Evolutionary conservation across 2,329 filamentous ascomycete genomes (phyloP).

Genomic region (Colletotrichum graminicola): DNA sequence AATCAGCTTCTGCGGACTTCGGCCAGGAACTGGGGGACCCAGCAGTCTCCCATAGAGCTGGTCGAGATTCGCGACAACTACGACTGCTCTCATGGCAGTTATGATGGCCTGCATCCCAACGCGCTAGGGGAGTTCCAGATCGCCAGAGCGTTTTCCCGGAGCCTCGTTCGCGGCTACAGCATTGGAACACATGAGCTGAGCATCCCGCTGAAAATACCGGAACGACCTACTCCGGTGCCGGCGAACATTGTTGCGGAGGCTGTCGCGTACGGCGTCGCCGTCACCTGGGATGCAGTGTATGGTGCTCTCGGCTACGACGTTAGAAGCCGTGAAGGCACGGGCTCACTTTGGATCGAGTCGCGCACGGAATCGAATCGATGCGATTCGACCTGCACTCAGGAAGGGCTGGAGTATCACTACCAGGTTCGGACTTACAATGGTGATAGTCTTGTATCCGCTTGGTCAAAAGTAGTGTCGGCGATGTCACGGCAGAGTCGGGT

Average conservation of each 20-base stretch:
- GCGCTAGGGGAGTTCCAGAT: slow-evolving; percentile 57
- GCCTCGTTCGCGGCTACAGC: slow-evolving; percentile 46
- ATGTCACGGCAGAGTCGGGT: not conserved
- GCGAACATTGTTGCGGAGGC: slow-evolving; percentile 35
- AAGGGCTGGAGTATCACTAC: slow-evolving; percentile 33
- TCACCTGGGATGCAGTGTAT: slow-evolving; percentile 45
- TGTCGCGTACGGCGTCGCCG: slow-evolving; percentile 37
- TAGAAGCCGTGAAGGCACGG: slow-evolving; percentile 6
- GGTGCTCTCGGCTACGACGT: slow-evolving; percentile 45
- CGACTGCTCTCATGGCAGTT: slow-evolving; percentile 48
- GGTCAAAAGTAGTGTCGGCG: slow-evolving; percentile 19
- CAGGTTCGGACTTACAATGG: slow-evolving; percentile 37
- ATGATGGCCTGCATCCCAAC: slow-evolving; percentile 59
- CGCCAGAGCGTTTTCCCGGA: slow-evolving; percentile 54
- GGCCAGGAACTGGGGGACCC: slow-evolving; percentile 46
- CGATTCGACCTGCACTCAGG: slow-evolving; percentile 24
- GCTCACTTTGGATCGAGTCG: slow-evolving; percentile 14
- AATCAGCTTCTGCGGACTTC: slow-evolving; percentile 46
- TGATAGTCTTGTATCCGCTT: slow-evolving; percentile 27
- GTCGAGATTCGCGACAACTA: slow-evolving; percentile 52
- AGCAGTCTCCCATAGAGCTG: slow-evolving; percentile 48
- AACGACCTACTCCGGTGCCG: slow-evolving; percentile 41
- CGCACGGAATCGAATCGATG: slow-evolving; percentile 7
- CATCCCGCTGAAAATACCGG: slow-evolving; percentile 45
- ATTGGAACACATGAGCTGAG: slow-evolving; percentile 44